Evolutionary conservation across 495 filamentous ascomycete genomes (phyloP), one percentile per base, ranked within the genome.

Genomic region (Podospora fimiseda): DNA sequence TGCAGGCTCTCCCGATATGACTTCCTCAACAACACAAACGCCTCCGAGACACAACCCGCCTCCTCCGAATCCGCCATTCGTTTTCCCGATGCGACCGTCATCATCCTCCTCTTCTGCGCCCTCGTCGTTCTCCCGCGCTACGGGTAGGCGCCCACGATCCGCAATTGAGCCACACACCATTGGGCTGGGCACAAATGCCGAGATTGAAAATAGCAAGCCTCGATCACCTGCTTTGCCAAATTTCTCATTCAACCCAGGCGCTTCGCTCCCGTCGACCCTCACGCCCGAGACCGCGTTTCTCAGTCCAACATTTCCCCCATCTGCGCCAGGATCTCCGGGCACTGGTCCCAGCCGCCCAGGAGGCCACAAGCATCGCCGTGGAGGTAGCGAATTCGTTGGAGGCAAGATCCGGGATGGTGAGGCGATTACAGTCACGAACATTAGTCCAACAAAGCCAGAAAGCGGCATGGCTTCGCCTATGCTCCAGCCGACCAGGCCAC

Each of bases 361-460:
- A 15, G 81, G 83, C 22, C 66, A 61, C 43, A 67, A 72, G 2
- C 89, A 94, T 62, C 77, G 83, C 48, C 77, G 89, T 55, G 84
- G 84, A 40, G 83, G 77, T 6, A 91, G 87, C 63, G 88, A 91
- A 68, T 86, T 89, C 59, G 82, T 92, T 41, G 88, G 87, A 21
- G 85, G 81, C 20, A 87, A 87, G 59, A 82, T 81, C 19, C 78
- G 79, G 40, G 67, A 76, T 33, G 76, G 70, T 53, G 76, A 65
- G 23, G 75, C 79, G 38, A 75, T 81, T 33, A 76, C 74, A 2
- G 62, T 83, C 27, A 66, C 82, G 64, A 84, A 81, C 63, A 69
- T 79, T 9, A 86, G 78, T 51, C 86, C 86, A 4, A 80, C 78
- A 9, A 86, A 82, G 55, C 75, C 72, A 20, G 84, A 85, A 20